Base-by-base conservation (phyloP, 257 asterid species). In the Scutellaria galericulata region DNA sequence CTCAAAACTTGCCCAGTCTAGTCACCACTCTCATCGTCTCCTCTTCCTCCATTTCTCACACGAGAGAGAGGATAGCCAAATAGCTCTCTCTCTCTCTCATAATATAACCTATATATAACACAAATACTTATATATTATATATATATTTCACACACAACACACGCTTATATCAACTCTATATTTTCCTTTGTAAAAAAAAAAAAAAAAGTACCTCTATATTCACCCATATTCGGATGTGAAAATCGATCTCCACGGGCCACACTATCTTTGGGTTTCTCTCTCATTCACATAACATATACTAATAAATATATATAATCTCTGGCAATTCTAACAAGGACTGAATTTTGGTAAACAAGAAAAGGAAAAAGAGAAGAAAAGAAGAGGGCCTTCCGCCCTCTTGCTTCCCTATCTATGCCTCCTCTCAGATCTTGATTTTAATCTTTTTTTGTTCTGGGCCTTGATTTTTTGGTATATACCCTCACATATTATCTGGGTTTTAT, bases 311-410 rank as follows among this genome's bases (percentile, higher is more conserved):
- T 58, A 58, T 67, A 69, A 79, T 70, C 78, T 85, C 50, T 71
- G 79, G 76, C 78, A 77, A 76, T 78, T 81, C 77, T 72, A 80
- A 77, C 83, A 85, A 81, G 80, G 84, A 80, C 82, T 85, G 87
- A 79, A 80, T 80, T 84, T 83, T 80, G 81, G 78, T 75, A 75
- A 74, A 77, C 85, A 82, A 76, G 76, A 71, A 70, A 86, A 75
- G 75, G 64, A 63, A 63, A 76, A 75, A 79, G 68, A 68, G 57
- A 75, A 73, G 80, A 78, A 82, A 83, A 77, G 81, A 80, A 79
- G 84, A 84, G 92, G 94, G 87, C 90, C 80, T 81, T 75, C 63
- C 73, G 88, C 90, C 91, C 86, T 87, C 89, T 80, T 31, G 84
- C 87, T 84, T 79, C 71, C 70, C 85, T 78, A 72, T 83, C 87